Percentiles rank a stretch among this genome's conserved stretches.
Conservation (phyloP, 208 protist genomes). For the Vickermania ingenoplastis region DNA sequence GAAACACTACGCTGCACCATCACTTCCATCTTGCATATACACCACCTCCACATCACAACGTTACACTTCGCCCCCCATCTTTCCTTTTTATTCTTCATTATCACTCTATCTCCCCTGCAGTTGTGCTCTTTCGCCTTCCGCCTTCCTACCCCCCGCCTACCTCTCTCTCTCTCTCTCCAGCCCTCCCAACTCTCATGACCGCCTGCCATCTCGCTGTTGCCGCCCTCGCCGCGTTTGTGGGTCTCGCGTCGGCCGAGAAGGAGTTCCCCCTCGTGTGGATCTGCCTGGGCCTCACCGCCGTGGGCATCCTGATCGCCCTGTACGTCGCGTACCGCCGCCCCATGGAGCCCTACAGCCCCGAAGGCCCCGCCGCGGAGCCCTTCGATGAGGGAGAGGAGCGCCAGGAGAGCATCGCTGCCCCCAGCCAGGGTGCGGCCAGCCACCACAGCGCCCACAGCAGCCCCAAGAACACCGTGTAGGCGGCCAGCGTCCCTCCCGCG, state of each 20-base stretch:
- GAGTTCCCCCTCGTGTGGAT: constrained; percentile 5
- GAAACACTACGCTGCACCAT: no score
- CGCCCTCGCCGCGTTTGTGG: not conserved
- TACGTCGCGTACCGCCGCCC: constrained; percentile 5
- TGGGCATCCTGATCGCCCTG: not conserved
- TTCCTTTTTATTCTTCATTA: constrained; percentile 8
- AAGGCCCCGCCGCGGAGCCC: not conserved
- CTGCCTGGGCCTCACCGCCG: not conserved
- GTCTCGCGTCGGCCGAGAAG: not conserved
- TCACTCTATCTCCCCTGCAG: not conserved
- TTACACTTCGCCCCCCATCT: not conserved
- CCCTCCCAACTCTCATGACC: constrained; percentile 1
- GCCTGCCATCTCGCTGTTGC: not conserved
- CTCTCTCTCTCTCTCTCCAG: constrained; percentile 11
- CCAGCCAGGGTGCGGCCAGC: no score
- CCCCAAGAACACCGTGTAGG: not conserved
- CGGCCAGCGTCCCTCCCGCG: not conserved
- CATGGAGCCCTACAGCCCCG: not conserved
- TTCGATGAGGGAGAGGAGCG: not conserved
- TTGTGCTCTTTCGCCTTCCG: not conserved
- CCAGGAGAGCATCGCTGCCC: not conserved
- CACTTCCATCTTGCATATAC: no score
- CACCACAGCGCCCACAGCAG: not conserved
- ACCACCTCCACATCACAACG: not conserved
- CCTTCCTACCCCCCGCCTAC: no score